Evolutionary conservation across 306 rosid species (phyloP), one percentile per base, ranked within the genome.

Genomic region (Medicago arabica): DNA sequence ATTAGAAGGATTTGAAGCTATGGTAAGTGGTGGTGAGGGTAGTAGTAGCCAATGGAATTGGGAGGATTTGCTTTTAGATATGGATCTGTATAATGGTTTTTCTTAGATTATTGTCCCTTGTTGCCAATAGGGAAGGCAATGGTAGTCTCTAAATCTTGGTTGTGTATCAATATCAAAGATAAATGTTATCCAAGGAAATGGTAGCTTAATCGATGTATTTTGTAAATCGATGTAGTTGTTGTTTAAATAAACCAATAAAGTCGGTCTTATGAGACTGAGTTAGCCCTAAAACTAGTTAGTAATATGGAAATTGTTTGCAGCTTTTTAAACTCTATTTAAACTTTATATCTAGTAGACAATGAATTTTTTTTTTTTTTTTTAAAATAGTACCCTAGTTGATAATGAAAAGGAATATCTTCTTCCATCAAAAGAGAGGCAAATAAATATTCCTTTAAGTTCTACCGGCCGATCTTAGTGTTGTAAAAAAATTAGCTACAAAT

Each of bases 31-130:
- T 17, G 77, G 85, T 17, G 77, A 74, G 17, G 72, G 77, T 19
- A 57, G 71, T 34, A 57, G 59, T 69, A 78, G 38, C 40, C 84
- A 83, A 62, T 75, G 86, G 88, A 87, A 81, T 70, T 87, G 89
- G 93, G 87, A 85, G 80, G 87, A 87, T 76, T 83, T 83, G 39
- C 67, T 85, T 74, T 72, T 84, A 15, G 91, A 85, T 51, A 71
- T 81, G 77, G 90, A 87, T 59, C 25, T 83, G 43, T 87, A 83
- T 75, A 78, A 81, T 51, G 81, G 71, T 21, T 81, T 76, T 76
- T 44, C 73, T 70, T 75, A 80, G 54, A 53, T 70, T 51, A 25
- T 69, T 46, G 10, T 38, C 64, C 18, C 54, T 46, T 46, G 36
- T 36, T 67, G 10, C n/a, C 50, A 11, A 7, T 66, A 34, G 73